These are phyloP conservation scores for Citeromyces hawaiiensis DNA, from an alignment of 1,139 yeast genomes.

Conservation along the genomic window DNA sequence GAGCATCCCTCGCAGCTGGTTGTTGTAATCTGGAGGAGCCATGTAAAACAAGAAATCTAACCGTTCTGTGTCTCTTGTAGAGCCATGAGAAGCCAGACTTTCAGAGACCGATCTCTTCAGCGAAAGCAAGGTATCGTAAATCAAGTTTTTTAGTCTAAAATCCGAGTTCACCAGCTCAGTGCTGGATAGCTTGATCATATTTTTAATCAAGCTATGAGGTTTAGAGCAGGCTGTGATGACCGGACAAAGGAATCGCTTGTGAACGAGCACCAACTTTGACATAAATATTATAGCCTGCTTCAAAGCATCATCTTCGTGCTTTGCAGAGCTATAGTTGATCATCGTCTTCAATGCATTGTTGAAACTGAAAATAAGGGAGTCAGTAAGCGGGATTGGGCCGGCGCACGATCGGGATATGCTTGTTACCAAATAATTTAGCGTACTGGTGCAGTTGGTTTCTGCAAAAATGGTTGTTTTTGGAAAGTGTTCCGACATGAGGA, in stretches of 20 bases:
- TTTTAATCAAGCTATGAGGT: conserved; percentile 23
- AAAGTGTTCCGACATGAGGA: conserved; percentile 32
- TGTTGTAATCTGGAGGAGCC: conserved; percentile 17
- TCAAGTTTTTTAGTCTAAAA: conserved; percentile 40
- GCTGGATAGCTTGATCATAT: conserved; percentile 31
- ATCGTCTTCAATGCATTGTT: conserved; percentile 17
- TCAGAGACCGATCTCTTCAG: conserved; percentile 26
- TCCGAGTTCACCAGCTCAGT: conserved; percentile 27
- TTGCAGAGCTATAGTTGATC: conserved; percentile 7
- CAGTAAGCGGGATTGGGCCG: conserved; percentile 12
- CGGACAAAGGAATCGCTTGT: conserved; percentile 24
- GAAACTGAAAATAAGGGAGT: conserved; percentile 18
- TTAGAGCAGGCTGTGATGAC: conserved; percentile 19
- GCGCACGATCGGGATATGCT: not conserved
- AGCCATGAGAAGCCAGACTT: conserved; percentile 2
- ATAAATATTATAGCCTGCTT: conserved; percentile 21
- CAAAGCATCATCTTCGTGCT: not conserved
- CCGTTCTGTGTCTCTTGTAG: conserved; percentile 1
- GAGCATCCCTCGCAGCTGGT: conserved; percentile 12
- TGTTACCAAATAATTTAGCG: conserved; percentile 8
- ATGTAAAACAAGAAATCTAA: conserved; percentile 9
- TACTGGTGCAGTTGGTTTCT: conserved; percentile 7
- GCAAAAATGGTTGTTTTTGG: conserved; percentile 17
- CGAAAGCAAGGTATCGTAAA: conserved; percentile 50
- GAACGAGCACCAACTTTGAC: conserved; percentile 47